Evolutionary conservation across 345 rosid species (phyloP), one percentile per base, ranked within the genome.

Genomic region (Schrenkiella parvula): DNA sequence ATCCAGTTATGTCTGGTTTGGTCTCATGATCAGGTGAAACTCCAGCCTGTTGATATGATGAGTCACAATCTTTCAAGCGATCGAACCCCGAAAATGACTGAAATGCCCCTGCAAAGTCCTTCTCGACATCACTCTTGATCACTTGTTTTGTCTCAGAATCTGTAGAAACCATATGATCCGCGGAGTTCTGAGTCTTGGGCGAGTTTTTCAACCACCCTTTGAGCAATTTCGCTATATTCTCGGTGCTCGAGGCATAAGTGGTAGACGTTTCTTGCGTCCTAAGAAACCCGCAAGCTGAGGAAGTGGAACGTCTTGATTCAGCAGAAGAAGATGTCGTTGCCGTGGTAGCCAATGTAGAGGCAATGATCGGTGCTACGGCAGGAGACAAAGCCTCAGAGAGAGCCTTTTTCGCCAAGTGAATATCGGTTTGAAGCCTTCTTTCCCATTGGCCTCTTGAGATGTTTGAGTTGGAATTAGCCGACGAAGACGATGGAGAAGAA

Each of bases 401-500:
- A 34, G 96, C 93, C 50, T 85, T 84, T 51, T 75, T 85, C 0
- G 93, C 93, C 78, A 71, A 77, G 69, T 86, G 84, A 29, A 88
- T 90, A 60, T 90, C 93, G 9, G 91, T 83, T 68, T 90, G 93
- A 8, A 90, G 86, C 54, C 85, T 73, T 51, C 89, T 86, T 78
- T 90, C 96, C 96, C 93, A 88, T 39, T 86, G 96, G 10, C 93
- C 96, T 77, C 91, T 84, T 5, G 84, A 77, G 51, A 80, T 78
- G 32, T 77, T 64, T 22, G 76, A 77, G 58, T 47, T 70, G 8
- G 80, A 77, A 48, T 56, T 77, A 4, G 80, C 66, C 0, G 80
- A 77, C 7, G 80, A 77, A 38, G 80, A 64, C 0, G 76, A 77
- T 12, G 80, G 76, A 22, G 76, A 77, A 57, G 80, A 64, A 5